Evolutionary conservation across 352 stramenopile genomes (phyloP).

Genomic region (Phytophthora brassicae): DNA sequence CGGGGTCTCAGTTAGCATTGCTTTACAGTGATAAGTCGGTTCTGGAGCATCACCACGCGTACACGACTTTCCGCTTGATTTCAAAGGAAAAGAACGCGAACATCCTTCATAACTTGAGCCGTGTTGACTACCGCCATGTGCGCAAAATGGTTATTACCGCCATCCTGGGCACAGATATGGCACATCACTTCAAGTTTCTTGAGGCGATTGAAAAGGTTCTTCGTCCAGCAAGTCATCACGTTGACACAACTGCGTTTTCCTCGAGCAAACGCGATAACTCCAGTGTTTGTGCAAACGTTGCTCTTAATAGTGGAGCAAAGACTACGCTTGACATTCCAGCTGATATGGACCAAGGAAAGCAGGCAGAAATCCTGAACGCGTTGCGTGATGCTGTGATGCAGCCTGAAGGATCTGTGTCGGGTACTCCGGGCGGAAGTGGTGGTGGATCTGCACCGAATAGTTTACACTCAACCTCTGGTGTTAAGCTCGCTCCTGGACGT

Average conservation of each 20-base stretch:
- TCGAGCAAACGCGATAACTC: slow-evolving; percentile 41
- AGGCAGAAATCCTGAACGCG: slow-evolving; percentile 43
- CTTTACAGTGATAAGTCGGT: slow-evolving; percentile 90
- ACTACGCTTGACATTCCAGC: slow-evolving; percentile 22
- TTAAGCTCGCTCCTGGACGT: slow-evolving; percentile 17
- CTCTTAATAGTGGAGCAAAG: slow-evolving; percentile 23
- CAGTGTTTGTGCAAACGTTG: slow-evolving; percentile 29
- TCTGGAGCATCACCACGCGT: slow-evolving; percentile 88
- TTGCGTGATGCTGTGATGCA: slow-evolving; percentile 71
- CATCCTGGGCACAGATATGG: slow-evolving; percentile 92
- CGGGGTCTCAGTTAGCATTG: slow-evolving; percentile 74
- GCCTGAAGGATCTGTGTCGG: slow-evolving; percentile 33
- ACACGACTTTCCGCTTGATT: slow-evolving; percentile 86
- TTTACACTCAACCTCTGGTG: slow-evolving; percentile 21
- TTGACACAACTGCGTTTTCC: slow-evolving; percentile 45
- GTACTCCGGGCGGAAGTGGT: slow-evolving; percentile 38
- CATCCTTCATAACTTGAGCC: slow-evolving; percentile 78
- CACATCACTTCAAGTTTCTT: slow-evolving; percentile 87
- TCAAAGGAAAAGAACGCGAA: slow-evolving; percentile 85
- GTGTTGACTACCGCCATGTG: slow-evolving; percentile 71
- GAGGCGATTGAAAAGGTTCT: slow-evolving; percentile 75
- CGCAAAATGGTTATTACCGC: slow-evolving; percentile 88
- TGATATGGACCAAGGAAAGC: slow-evolving; percentile 20
- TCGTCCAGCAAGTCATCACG: slow-evolving; percentile 53
- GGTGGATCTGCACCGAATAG: slow-evolving; percentile 22